Evolutionary conservation across 148 eudicot genomes (phyloP).

Genomic region (Camellia lanceoleosa): DNA sequence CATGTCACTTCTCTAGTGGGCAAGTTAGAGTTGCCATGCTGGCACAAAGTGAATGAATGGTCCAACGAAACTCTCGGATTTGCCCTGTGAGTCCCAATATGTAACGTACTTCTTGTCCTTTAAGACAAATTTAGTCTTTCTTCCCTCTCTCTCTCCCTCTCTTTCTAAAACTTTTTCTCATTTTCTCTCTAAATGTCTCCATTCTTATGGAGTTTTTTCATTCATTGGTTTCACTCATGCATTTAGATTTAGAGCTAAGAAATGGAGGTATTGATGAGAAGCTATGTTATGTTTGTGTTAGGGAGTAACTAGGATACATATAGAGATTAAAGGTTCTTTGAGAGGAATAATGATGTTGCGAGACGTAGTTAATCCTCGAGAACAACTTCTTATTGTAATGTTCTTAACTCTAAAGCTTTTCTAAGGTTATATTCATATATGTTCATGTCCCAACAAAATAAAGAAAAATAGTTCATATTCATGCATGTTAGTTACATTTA

Average conservation of each 20-base stretch:
- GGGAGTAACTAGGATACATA: not conserved
- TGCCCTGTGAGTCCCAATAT: constrained; percentile 1
- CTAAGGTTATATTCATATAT: not conserved
- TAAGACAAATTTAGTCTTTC: not conserved
- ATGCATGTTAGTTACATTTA: not conserved
- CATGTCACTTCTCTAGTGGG: not conserved
- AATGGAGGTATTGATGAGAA: constrained; percentile 10
- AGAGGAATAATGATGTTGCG: constrained; percentile 20
- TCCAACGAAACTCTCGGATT: constrained; percentile 27
- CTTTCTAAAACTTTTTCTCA: not conserved
- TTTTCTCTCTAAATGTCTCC: not conserved
- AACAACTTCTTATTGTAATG: constrained; percentile 30
- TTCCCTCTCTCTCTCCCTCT: constrained; percentile 1
- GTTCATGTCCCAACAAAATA: not conserved
- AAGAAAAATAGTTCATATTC: not conserved
- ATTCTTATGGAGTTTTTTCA: constrained; percentile 8
- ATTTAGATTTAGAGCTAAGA: constrained; percentile 18
- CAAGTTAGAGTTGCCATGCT: not conserved
- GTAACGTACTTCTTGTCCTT: constrained; percentile 8
- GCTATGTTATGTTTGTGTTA: not conserved
- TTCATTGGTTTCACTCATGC: constrained; percentile 16
- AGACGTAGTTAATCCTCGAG: constrained; percentile 31
- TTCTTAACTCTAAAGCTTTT: not conserved
- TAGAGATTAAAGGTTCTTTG: not conserved
- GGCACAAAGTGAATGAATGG: constrained; percentile 27